Base-by-base conservation (phyloP, 768 basidiomycete genomes). In the Termitomyces sp. region DNA sequence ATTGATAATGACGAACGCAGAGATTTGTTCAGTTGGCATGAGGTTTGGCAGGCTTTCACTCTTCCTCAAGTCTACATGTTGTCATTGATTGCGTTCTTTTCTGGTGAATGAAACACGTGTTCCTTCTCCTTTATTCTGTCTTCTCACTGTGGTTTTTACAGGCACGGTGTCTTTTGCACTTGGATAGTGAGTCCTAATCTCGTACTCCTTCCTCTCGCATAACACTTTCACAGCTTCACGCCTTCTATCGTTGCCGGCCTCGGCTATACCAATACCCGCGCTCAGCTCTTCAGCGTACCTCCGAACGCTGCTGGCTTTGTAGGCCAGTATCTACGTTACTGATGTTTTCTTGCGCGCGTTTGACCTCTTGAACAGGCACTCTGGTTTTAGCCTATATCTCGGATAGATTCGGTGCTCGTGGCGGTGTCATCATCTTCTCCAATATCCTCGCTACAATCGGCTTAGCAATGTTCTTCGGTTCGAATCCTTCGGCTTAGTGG, bases 1-100 rank as follows among this genome's bases (percentile, higher is more conserved):
- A 71, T 69, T 0, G 65, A 67, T 7, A 62, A 62, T 8, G 67
- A 74, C 59, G 76, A 74, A n/a, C 60, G 59, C 9, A 58, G 58
- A 7, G 81, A 86, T 56, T 29, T 20, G 2, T 86, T 87, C 65
- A 80, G 75, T 60, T 86, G 83, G 85, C 64, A 47, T 9, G 84
- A 89, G 65, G 80, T 86, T 22, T 56, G 65, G 3, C 71, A 66
- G 62, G 76, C 79, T 1, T 79, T 78, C 62, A 75, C 66, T 22
- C 76, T 80, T 2, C 80, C 80, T 0, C 87, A 88, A 8, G 76
- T 85, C 12, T 76, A 78, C 72, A 58, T 87, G 46, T 64, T 85
- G 24, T 73, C 74, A 0, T 32, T 84, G 7, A 67, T 74, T 63
- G 32, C 49, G 3, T 47, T 47, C 5, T 24, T 47, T 4, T 47